Evolutionary conservation across 2,329 filamentous ascomycete genomes (phyloP).

Genomic region (Samsoniella hepiali): DNA sequence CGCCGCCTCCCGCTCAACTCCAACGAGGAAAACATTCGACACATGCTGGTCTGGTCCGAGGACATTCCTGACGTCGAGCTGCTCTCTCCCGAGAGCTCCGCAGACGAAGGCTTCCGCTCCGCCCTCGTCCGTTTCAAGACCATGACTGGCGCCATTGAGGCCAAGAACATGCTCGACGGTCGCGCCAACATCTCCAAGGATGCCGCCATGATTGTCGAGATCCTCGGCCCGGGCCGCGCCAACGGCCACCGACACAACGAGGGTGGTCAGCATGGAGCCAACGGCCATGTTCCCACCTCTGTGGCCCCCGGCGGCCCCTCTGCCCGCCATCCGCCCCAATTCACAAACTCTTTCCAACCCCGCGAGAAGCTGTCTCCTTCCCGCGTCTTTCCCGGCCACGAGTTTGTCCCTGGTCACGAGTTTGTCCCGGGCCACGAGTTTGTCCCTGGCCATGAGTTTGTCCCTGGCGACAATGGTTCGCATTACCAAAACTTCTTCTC

Average conservation of each 20-base stretch:
- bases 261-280: constrained; percentile 20
- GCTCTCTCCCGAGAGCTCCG: constrained; percentile 46
- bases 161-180: constrained; percentile 56
- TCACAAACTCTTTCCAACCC: constrained; percentile 56
- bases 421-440: constrained; percentile 56
- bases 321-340: constrained; percentile 55
- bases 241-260: constrained; percentile 27
- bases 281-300: constrained; percentile 35
- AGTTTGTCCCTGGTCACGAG: constrained; percentile 57
- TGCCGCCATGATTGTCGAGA: constrained; percentile 55
- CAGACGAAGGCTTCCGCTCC: constrained; percentile 49
- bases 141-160: constrained; percentile 51
- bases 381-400: constrained; percentile 47
- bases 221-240: constrained; percentile 44
- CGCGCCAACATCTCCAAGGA: constrained; percentile 50
- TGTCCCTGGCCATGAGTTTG: constrained; percentile 54
- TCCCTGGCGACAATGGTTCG: constrained; percentile 48
- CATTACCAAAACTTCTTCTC: constrained; percentile 66
- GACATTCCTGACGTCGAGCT: constrained; percentile 52
- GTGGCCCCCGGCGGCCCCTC: constrained; percentile 33
- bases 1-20: constrained; percentile 53
- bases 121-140: constrained; percentile 54
- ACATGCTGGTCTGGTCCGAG: constrained; percentile 59
- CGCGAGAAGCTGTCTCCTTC: constrained; percentile 62
- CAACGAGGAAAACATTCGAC: constrained; percentile 50